Base-by-base conservation (phyloP, 495 filamentous ascomycete species). In the Echria macrotheca region DNA sequence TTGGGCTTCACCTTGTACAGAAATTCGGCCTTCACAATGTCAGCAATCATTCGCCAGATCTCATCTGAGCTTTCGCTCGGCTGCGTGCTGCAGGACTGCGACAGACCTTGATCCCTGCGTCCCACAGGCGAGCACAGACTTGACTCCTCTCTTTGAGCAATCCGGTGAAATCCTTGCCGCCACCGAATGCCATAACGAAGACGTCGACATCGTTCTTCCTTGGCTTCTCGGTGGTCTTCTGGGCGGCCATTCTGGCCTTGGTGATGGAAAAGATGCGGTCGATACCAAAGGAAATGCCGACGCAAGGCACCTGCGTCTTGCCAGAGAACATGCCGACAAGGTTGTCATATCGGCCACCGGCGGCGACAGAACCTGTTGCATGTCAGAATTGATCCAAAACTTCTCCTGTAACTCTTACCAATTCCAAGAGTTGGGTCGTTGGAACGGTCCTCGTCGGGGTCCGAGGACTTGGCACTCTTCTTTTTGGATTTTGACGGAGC, bases 241-340 rank as follows among this genome's bases (percentile, higher is more conserved):
- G 74, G 15, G 46, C 46, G 55, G 77, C 80, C 64, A 84, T 75
- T n/a, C 82, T 77, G 8, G 86, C 82, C 68, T 91, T 88, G 28
- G 80, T 88, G 67, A 96, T 87, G 39, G 85, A 87, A 70, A 95
- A 96, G 57, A 97, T 96, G 43, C 91, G 84, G 68, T 96, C 91
- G 15, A 96, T 86, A 44, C 91, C 91, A 65, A 96, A 95, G 9
- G 89, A 95, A 53, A 96, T 86, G 52, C 91, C 91, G 5, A 96
- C 88, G 61, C 91, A 96, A 21, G 91, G 91, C 29, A 95, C 87
- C 59, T 89, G 83, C 1, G 48, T 57, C 70, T 93, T 94, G 52
- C 83, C 83, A 4, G 46, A 48, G 75, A 95, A 96, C 88, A 95
- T 95, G 66, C 86, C 86, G 23, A 96, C 91, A 3, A 96, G 78